phyloP scores from a whole-genome alignment of 345 rosid genomes.

The Carallia brachiata region DNA sequence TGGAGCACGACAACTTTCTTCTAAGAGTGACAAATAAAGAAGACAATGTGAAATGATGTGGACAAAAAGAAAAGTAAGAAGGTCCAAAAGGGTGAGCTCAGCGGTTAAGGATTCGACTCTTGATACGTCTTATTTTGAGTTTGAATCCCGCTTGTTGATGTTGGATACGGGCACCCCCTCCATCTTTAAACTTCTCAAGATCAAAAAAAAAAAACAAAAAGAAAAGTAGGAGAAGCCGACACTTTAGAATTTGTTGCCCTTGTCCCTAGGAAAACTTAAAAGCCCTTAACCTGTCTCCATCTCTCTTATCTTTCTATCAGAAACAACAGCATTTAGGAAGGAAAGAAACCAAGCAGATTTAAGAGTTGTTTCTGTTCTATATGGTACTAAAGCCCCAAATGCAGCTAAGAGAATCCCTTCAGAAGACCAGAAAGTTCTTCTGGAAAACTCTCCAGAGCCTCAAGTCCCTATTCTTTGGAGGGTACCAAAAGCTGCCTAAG shows the following conservation, averaged over 20 bases:
- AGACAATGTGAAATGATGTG: not conserved
- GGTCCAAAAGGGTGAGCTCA: no score
- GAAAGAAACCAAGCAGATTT: not conserved
- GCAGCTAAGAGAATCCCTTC: slow-evolving; percentile 53
- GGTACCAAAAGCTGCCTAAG: slow-evolving; percentile 44
- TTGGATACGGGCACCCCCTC: no score
- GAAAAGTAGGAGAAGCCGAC: slow-evolving; percentile 14
- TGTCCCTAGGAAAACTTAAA: slow-evolving; percentile 13
- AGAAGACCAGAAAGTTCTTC: slow-evolving; percentile 52
- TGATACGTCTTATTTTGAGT: no score
- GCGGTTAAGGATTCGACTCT: no score
- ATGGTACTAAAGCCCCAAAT: slow-evolving; percentile 21
- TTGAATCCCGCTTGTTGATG: no score
- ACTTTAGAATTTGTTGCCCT: slow-evolving; percentile 22
- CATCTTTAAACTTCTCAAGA: no score
- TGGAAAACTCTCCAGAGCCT: slow-evolving; percentile 48
- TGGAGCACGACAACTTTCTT: slow-evolving; percentile 1
- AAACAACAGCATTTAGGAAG: slow-evolving; percentile 7
- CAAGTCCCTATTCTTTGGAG: slow-evolving; percentile 47
- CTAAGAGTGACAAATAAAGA: slow-evolving; percentile 7
- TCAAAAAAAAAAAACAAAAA: slow-evolving; percentile 2
- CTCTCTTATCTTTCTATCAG: slow-evolving; percentile 21
- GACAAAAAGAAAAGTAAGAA: slow-evolving; percentile 20
- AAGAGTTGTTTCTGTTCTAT: slow-evolving; percentile 15
- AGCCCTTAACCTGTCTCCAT: slow-evolving; percentile 24